Conservation (phyloP, 768 basidiomycete genomes). For the Mycena kentingensis region DNA sequence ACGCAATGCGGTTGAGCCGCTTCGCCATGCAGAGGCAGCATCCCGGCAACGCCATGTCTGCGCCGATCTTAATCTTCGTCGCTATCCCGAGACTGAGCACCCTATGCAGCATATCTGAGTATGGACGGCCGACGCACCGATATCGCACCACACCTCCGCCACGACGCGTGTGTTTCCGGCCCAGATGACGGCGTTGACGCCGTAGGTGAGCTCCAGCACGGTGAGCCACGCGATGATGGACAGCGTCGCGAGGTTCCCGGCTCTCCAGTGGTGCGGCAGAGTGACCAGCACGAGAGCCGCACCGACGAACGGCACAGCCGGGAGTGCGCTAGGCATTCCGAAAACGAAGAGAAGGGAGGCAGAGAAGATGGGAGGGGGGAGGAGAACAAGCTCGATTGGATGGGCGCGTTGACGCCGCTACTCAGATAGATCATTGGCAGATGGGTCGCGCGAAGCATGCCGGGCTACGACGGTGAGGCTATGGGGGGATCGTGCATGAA, state of each 20-base stretch:
- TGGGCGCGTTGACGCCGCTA: no score
- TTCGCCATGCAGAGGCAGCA: constrained; percentile 29
- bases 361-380: neutral
- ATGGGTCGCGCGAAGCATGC: neutral
- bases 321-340: neutral
- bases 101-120: neutral
- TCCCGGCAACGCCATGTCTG: constrained; percentile 29
- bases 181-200: neutral
- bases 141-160: neutral
- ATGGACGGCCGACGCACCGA: neutral
- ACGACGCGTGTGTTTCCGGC: neutral
- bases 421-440: no score
- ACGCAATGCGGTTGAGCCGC: constrained; percentile 31
- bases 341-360: neutral
- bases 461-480: no score
- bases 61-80: constrained; percentile 31
- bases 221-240: neutral
- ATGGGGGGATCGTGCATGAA: no score
- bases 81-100: constrained; percentile 16
- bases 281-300: neutral
- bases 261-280: neutral
- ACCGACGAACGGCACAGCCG: neutral
- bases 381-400: no score
- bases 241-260: neutral
- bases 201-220: neutral